These are phyloP conservation scores for Erigeron philadelphicus DNA, from an alignment of 140 eudicot genomes.

Conservation along the genomic window DNA sequence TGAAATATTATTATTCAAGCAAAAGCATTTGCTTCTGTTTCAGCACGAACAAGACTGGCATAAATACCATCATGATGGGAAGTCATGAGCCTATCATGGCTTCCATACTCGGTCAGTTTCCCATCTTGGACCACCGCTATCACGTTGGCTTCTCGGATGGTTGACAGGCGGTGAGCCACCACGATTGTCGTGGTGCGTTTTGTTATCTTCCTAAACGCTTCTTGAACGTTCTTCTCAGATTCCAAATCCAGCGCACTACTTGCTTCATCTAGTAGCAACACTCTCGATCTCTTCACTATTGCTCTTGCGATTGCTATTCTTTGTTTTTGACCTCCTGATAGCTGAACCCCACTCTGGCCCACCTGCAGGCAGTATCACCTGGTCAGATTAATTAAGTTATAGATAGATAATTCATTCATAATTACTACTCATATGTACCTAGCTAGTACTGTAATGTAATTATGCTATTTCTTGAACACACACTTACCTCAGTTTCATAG, in stretches of 20 bases:
- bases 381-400: not conserved
- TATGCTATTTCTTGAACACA: too few relatives aligned
- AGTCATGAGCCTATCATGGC: constrained; percentile 66
- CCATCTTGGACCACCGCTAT: constrained; percentile 72
- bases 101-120: constrained; percentile 57
- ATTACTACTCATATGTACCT: too few relatives aligned
- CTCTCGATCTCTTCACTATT: constrained; percentile 56
- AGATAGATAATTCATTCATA: too few relatives aligned
- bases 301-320: constrained; percentile 82
- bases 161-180: constrained; percentile 84
- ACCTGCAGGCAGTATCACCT: constrained; percentile 36
- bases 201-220: constrained; percentile 62
- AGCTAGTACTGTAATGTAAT: too few relatives aligned
- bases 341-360: constrained; percentile 76
- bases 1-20: constrained; percentile 22
- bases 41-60: constrained; percentile 71
- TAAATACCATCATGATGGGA: constrained; percentile 64
- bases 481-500: constrained; percentile 69
- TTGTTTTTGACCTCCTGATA: constrained; percentile 84
- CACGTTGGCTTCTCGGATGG: constrained; percentile 66
- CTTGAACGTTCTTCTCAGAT: constrained; percentile 69
- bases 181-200: constrained; percentile 66
- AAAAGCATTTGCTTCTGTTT: constrained; percentile 78
- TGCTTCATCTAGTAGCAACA: constrained; percentile 74
- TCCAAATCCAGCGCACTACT: constrained; percentile 84